Base-by-base conservation (phyloP, 805 yeast genomes). In the Saccharomycopsis lassenensis region DNA sequence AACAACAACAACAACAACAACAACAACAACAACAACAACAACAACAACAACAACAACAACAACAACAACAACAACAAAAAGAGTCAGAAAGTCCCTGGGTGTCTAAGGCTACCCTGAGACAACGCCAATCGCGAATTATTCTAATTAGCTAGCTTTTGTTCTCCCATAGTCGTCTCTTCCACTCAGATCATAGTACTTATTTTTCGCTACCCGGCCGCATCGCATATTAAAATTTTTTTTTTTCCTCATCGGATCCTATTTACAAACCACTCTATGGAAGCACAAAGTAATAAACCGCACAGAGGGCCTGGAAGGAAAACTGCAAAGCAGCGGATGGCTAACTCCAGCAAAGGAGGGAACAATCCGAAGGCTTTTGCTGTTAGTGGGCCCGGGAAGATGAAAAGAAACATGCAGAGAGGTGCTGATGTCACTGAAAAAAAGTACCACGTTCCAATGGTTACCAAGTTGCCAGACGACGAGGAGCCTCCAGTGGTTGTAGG, bases 401-500 rank as follows among this genome's bases (percentile, higher is more conserved):
- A 83, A 48, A 69, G 81, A 44, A 77, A 71, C 67, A 94, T 95
- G 45, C 72, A 74, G 52, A 70, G 98, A 55, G 60, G 93, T 4
- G 80, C 80, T 46, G 99, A 91, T 52, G 63, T 68, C 20, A 63
- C 75, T 44, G 97, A 91, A 56, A 77, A 71, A 52, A 81, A 77
- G 52, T 69, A 81, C 52, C 97, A 91, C 64, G 96, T 87, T 15
- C 97, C 98, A 11, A 87, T 91, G 96, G 80, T 91, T 34, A 94
- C 91, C 55, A 68, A 97, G 48, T 86, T 96, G 0, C 96, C 97
- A 0, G 97, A 89, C 39, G 95, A 89, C 52, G 93, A 84, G 48
- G 95, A 97, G 3, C 96, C 96, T 15, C 99, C 99, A 28, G 79
- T 91, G 16, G 77, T 91, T 39, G 85, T 91, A 17, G 95, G 95